Evolutionary conservation across 352 stramenopile genomes (phyloP).

Genomic region (Pythium chondricola): DNA sequence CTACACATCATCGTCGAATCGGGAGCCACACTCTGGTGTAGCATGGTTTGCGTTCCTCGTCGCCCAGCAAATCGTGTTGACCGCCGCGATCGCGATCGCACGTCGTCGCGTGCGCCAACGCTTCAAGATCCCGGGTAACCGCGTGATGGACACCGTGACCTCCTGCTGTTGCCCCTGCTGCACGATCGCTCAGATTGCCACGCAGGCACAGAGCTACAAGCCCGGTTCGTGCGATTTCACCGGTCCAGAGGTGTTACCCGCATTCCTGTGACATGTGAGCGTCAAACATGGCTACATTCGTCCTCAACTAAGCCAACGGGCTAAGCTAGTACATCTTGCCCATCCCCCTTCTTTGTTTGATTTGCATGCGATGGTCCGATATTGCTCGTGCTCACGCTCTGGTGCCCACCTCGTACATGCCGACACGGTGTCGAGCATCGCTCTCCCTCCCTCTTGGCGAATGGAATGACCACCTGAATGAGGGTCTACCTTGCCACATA

Average conservation of each 20-base stretch:
- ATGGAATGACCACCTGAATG: too few species aligned
- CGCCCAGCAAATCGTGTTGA: constrained; percentile 2
- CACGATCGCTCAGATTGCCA: constrained; percentile 25
- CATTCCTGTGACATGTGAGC: constrained; percentile 25
- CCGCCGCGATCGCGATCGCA: constrained; percentile 3
- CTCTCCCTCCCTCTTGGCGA: too few species aligned
- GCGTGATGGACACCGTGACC: constrained; percentile 4
- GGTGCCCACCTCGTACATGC: too few species aligned
- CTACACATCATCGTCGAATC: background rate
- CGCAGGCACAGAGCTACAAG: constrained; percentile 26
- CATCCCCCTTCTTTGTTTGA: background rate
- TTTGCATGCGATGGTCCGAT: background rate
- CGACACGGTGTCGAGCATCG: too few species aligned
- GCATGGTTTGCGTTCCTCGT: constrained; percentile 4
- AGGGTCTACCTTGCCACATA: too few species aligned
- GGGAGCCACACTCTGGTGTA: background rate
- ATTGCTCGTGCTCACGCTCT: background rate
- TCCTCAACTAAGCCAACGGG: background rate
- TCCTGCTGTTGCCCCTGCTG: constrained; percentile 24
- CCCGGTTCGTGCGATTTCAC: constrained; percentile 17
- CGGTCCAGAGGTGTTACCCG: constrained; percentile 9
- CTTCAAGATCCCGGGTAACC: constrained; percentile 19
- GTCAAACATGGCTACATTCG: too few species aligned
- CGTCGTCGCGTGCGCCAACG: constrained; percentile 10
- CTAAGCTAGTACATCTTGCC: too few species aligned